Base-by-base conservation (phyloP, 225 moss, liverwort and hornwort species). In the Ulota crispa region DNA sequence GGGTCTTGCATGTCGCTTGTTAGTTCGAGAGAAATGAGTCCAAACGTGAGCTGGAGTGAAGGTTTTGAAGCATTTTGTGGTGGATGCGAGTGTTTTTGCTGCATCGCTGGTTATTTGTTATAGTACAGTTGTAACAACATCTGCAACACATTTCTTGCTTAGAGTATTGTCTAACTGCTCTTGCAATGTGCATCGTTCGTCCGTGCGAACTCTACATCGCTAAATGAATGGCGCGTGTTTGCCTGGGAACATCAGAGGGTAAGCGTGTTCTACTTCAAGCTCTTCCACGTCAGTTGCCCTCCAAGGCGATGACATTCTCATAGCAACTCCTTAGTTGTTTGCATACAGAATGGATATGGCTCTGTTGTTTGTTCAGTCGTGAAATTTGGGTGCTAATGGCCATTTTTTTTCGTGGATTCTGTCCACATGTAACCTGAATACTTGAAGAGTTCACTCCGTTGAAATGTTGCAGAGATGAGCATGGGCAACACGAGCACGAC, bases 401-500 rank as follows among this genome's bases (percentile, higher is more conserved):
- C 6, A 72, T 56, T 18, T 47, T 32, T 36, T 36, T 31, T 78
- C 43, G 12, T 59, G 31, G 60, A 27, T 61, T 59, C 24, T 36
- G 5, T 47, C 62, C 24, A 37, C 36, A 18, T 21, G 75, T 26
- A 11, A 23, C 15, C 1, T 52, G 59, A 41, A 27, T 68, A 47
- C 59, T 74, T 60, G 31, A 61, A 32, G 65, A 70, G 47, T 55
- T 61, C 21, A 45, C 59, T 80, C 20, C n/a, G 16, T 85, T 72
- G 14, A 70, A 62, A 60, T 73, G 64, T 41, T 89, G 71, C 89
- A 94, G 94, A 50, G 91, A 90, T 71, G 93, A 86, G 78, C 91
- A 89, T 85, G 94, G 94, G 45, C 88, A 87, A 41, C 91, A 93
- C 82, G 94, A 94, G 6, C 94, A 94, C 78, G 94, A 91, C 24